Percentiles rank a stretch among this genome's conserved stretches.
Evolutionary conservation across 2,329 filamentous ascomycete genomes (phyloP).

Genomic region (Cladobotryum protrusum): DNA sequence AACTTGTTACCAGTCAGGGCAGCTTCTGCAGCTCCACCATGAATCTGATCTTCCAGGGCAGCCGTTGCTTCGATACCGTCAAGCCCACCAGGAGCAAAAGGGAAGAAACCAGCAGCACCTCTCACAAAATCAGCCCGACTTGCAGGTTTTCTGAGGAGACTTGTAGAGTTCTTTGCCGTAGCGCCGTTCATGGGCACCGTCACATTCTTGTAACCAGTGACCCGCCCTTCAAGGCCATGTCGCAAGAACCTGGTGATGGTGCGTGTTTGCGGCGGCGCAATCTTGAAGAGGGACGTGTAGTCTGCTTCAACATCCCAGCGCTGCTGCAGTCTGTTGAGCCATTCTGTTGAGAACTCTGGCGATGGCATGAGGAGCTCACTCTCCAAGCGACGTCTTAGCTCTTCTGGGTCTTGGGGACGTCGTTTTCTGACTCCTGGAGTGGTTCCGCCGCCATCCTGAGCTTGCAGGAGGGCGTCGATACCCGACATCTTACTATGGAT

Average conservation of each 20-base stretch:
- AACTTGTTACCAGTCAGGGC: conserved; percentile 51
- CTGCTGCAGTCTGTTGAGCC: conserved; percentile 86
- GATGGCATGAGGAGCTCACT: conserved; percentile 73
- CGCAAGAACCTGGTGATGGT: conserved; percentile 91
- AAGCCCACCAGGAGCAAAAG: conserved; percentile 84
- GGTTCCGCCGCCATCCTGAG: conserved; percentile 18
- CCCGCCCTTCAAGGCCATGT: conserved; percentile 84
- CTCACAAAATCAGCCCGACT: conserved; percentile 85
- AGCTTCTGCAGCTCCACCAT: conserved; percentile 42
- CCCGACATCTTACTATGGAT: conserved; percentile 19
- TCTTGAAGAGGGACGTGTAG: conserved; percentile 75
- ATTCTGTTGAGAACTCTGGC: conserved; percentile 70
- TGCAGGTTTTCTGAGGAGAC: conserved; percentile 77
- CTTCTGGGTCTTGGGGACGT: conserved; percentile 43
- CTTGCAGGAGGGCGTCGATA: conserved; percentile 30
- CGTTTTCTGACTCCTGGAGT: conserved; percentile 10
- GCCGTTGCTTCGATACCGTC: conserved; percentile 82
- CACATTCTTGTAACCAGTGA: conserved; percentile 90
- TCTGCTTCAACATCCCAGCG: conserved; percentile 78
- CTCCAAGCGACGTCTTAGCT: conserved; percentile 66
- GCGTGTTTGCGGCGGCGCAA: conserved; percentile 85
- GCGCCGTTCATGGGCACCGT: conserved; percentile 84
- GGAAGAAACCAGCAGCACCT: conserved; percentile 88
- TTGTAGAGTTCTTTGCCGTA: conserved; percentile 93
- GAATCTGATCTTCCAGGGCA: conserved; percentile 70